Percentiles rank a stretch among this genome's conserved stretches.
phyloP scores from a whole-genome alignment of 2,329 filamentous ascomycete genomes.

The Aphanoascus verrucosus region DNA sequence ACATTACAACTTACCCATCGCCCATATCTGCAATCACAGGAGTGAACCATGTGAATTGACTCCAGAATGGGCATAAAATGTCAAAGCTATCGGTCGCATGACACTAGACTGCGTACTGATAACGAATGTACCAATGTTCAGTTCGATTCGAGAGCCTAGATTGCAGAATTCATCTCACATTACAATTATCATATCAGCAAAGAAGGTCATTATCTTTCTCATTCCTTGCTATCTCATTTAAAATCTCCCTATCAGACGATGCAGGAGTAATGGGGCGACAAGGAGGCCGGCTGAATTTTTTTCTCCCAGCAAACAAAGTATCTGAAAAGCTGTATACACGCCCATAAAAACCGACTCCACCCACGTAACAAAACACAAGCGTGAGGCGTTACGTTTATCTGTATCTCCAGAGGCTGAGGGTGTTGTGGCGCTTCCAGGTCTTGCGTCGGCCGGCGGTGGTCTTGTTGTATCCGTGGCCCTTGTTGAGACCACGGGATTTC shows the following conservation, averaged over 20 bases:
- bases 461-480: constrained; percentile 99
- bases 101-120: too few relatives aligned
- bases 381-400: constrained; percentile 43
- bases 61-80: too few relatives aligned
- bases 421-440: constrained; percentile 99
- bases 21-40: too few relatives aligned
- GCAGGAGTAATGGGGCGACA: background rate
- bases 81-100: too few relatives aligned
- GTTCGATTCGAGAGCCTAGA: too few relatives aligned
- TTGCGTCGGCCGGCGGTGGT: constrained; percentile 93
- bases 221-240: constrained; percentile 11
- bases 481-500: constrained; percentile 98
- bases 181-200: constrained; percentile 9
- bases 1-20: too few relatives aligned
- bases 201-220: constrained; percentile 9
- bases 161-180: background rate
- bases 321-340: constrained; percentile 1
- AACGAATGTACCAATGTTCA: too few relatives aligned
- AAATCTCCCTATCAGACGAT: background rate
- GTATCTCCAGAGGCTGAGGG: constrained; percentile 97
- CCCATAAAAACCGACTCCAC: constrained; percentile 3
- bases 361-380: constrained; percentile 5
- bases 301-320: constrained; percentile 5
- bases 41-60: too few relatives aligned
- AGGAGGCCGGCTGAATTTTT: background rate